Evolutionary conservation across 805 yeast genomes (phyloP).

Genomic region (Wickerhamomyces chaumierensis): DNA sequence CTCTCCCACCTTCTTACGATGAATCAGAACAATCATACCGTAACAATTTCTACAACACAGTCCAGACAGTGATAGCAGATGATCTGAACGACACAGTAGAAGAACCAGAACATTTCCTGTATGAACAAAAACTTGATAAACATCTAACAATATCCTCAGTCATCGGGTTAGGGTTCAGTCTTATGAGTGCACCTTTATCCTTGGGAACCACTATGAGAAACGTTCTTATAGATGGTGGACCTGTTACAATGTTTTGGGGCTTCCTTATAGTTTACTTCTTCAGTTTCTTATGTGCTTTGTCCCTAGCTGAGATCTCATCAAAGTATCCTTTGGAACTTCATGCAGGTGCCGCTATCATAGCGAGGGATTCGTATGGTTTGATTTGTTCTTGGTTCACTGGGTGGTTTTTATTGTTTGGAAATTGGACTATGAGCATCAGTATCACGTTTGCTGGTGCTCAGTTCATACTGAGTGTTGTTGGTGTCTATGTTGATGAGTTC

Average conservation of each 20-base stretch:
- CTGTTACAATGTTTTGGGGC: constrained; percentile 66
- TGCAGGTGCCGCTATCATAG: constrained; percentile 64
- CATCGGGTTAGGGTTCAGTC: constrained; percentile 67
- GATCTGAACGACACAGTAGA: constrained; percentile 21
- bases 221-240: constrained; percentile 67
- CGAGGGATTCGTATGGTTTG: constrained; percentile 44
- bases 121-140: constrained; percentile 60
- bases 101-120: constrained; percentile 59
- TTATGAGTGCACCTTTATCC: constrained; percentile 78
- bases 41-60: constrained; percentile 7
- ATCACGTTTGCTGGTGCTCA: constrained; percentile 71
- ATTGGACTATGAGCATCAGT: constrained; percentile 68
- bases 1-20: background rate
- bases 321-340: constrained; percentile 72
- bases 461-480: constrained; percentile 54
- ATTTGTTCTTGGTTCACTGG: constrained; percentile 70
- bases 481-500: constrained; percentile 47
- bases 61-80: constrained; percentile 13
- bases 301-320: constrained; percentile 67
- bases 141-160: constrained; percentile 60
- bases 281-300: constrained; percentile 53
- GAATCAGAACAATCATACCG: background rate
- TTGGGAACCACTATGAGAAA: constrained; percentile 64
- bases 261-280: constrained; percentile 57
- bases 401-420: constrained; percentile 63